These are phyloP conservation scores for Aspergillus diversus DNA, from an alignment of 495 filamentous ascomycete genomes.

Conservation along the genomic window DNA sequence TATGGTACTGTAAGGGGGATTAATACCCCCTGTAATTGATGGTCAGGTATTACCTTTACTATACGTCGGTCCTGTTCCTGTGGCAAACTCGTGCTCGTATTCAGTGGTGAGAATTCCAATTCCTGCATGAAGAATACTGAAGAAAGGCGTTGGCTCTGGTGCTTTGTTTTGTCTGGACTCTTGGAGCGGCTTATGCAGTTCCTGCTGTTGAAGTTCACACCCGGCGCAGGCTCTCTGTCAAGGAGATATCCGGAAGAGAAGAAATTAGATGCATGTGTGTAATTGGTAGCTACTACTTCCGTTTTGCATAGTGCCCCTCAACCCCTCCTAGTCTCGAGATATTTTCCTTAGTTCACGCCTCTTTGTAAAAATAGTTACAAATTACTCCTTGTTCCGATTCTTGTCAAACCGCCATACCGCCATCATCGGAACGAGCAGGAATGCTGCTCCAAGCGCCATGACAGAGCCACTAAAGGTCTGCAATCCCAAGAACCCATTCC, in stretches of 20 bases:
- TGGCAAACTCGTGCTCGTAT: no score
- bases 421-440: slow-evolving; percentile 6
- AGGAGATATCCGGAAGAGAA: neutral
- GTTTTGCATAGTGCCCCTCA: no score
- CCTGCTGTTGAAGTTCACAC: neutral
- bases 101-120: neutral
- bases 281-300: neutral
- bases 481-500: neutral
- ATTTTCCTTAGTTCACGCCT: neutral
- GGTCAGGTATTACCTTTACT: neutral
- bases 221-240: neutral
- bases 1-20: neutral
- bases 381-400: neutral
- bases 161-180: neutral
- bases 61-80: neutral
- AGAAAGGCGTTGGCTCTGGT: neutral
- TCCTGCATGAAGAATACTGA: neutral
- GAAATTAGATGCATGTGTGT: neutral
- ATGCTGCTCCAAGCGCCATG: neutral
- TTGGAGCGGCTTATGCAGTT: neutral
- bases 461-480: slow-evolving; percentile 7
- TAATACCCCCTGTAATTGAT: neutral
- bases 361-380: neutral
- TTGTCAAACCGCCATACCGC: slow-evolving; percentile 14
- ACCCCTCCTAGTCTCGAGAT: neutral